Evolutionary conservation across 2,329 filamentous ascomycete species (phyloP).

Genomic region (Neoscytalidium dimidiatum): DNA sequence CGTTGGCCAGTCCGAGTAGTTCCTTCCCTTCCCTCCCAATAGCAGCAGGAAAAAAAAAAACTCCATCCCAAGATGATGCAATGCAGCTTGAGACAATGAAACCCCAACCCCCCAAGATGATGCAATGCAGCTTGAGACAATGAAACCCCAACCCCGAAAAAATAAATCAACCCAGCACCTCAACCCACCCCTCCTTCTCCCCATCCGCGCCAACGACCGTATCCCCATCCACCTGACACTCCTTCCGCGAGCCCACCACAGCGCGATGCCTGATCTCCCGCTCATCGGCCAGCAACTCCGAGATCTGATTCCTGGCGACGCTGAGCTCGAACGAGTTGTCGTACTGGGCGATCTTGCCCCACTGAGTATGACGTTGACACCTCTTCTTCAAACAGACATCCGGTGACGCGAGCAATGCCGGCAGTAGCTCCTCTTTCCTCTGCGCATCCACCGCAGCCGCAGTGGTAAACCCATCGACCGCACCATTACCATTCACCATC

Average conservation of each 20-base stretch:
- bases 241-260: constrained; percentile 39
- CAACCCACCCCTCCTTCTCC: constrained; percentile 12
- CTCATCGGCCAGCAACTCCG: constrained; percentile 49
- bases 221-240: constrained; percentile 15
- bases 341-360: constrained; percentile 51
- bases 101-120: not conserved
- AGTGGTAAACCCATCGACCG: not conserved
- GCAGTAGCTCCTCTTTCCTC: not conserved
- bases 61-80: not conserved
- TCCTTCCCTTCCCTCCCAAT: no score
- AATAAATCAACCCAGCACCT: constrained; percentile 12
- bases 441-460: not conserved
- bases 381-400: constrained; percentile 48
- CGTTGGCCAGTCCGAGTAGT: no score
- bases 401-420: not conserved
- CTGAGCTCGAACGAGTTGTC: constrained; percentile 50
- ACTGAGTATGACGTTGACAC: constrained; percentile 50
- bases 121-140: not conserved
- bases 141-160: not conserved
- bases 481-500: constrained; percentile 7
- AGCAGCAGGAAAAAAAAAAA: no score
- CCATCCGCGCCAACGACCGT: not conserved
- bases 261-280: constrained; percentile 47
- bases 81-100: no score
- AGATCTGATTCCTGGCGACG: constrained; percentile 48